A percentile compares a stretch with the other conserved stretches of the same genome.
Evolutionary conservation across 2,329 filamentous ascomycete species (phyloP).

Genomic region (Paraphaeosphaeria sporulosa): DNA sequence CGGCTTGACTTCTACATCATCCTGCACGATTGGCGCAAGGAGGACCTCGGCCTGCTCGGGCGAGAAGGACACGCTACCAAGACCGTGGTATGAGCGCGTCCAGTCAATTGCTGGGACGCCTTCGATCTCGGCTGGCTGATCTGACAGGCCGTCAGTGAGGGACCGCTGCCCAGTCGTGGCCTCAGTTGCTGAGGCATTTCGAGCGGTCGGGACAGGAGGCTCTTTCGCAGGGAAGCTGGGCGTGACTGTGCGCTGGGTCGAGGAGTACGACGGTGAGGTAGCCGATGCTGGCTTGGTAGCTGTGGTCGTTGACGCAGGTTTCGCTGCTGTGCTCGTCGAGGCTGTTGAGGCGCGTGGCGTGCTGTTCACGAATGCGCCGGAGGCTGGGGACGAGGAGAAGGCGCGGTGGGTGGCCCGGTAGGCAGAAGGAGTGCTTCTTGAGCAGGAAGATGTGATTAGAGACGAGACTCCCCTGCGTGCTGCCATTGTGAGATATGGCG

Average conservation of each 20-base stretch:
- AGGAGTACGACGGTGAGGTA: slow-evolving; percentile 15
- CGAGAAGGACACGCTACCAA: slow-evolving; percentile 74
- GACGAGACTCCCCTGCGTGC: slow-evolving; percentile 29
- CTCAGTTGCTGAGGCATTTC: slow-evolving; percentile 37
- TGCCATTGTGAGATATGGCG: slow-evolving; percentile 28
- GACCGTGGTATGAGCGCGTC: slow-evolving; percentile 82
- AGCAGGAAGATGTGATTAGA: slow-evolving; percentile 26
- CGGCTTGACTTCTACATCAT: slow-evolving; percentile 95
- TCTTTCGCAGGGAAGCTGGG: slow-evolving; percentile 40
- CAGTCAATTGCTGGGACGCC: slow-evolving; percentile 73
- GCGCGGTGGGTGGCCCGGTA: slow-evolving; percentile 27
- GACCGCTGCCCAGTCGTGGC: slow-evolving; percentile 42
- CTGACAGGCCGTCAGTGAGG: slow-evolving; percentile 58
- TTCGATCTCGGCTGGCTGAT: slow-evolving; percentile 58
- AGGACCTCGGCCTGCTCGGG: slow-evolving; percentile 74
- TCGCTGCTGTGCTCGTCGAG: slow-evolving; percentile 17
- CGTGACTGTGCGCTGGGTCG: slow-evolving; percentile 36
- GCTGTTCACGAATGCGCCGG: slow-evolving; percentile 33
- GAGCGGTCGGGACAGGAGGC: slow-evolving; percentile 43
- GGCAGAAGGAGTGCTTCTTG: slow-evolving; percentile 24
- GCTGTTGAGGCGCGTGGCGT: slow-evolving; percentile 20
- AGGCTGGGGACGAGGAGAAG: slow-evolving; percentile 31
- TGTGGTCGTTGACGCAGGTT: slow-evolving; percentile 21
- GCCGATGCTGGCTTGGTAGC: slow-evolving; percentile 25
- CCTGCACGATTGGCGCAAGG: slow-evolving; percentile 68